These are phyloP conservation scores for Naganishia liquefaciens DNA, from an alignment of 1,284 basidiomycete species.

Conservation along the genomic window DNA sequence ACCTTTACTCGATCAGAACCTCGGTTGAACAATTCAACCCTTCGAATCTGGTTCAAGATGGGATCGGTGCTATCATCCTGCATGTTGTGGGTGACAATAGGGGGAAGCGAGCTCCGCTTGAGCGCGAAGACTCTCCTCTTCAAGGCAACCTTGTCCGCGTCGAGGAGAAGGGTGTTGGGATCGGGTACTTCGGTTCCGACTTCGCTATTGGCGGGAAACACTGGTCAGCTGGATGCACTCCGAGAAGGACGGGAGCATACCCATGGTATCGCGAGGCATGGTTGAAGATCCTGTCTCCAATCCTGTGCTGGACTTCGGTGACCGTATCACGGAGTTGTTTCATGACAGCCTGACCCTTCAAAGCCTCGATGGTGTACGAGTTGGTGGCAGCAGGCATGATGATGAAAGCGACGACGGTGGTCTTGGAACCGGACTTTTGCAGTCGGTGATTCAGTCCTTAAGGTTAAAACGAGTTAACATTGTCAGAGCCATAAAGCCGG, in stretches of 20 bases:
- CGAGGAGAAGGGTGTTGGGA: constrained; percentile 75
- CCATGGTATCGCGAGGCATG: constrained; percentile 89
- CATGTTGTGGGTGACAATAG: constrained; percentile 98
- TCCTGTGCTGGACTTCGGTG: constrained; percentile 86
- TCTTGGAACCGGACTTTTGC: constrained; percentile 74
- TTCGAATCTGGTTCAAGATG: constrained; percentile 89
- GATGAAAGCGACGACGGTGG: constrained; percentile 94
- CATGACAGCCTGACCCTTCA: constrained; percentile 97
- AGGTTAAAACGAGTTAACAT: background rate
- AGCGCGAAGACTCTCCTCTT: constrained; percentile 96
- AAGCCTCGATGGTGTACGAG: constrained; percentile 94
- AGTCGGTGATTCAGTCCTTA: constrained; percentile 76
- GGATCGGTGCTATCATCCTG: constrained; percentile 87
- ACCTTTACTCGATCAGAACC: constrained; percentile 85
- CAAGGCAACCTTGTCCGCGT: constrained; percentile 91
- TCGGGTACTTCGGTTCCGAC: constrained; percentile 70
- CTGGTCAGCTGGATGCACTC: background rate
- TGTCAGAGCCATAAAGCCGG: background rate
- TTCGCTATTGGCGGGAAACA: constrained; percentile 58
- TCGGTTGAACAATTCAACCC: constrained; percentile 88
- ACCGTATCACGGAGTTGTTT: constrained; percentile 95
- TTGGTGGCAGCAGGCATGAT: constrained; percentile 97
- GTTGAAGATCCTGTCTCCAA: constrained; percentile 89
- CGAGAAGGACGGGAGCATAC: constrained; percentile 55
- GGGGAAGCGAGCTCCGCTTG: constrained; percentile 88